A percentile compares a stretch with the other conserved stretches of the same genome.
These are phyloP conservation scores for Encephalitozoon intestinalis DNA, from an alignment of 371 early-diverging fungal species.

Conservation along the genomic window DNA sequence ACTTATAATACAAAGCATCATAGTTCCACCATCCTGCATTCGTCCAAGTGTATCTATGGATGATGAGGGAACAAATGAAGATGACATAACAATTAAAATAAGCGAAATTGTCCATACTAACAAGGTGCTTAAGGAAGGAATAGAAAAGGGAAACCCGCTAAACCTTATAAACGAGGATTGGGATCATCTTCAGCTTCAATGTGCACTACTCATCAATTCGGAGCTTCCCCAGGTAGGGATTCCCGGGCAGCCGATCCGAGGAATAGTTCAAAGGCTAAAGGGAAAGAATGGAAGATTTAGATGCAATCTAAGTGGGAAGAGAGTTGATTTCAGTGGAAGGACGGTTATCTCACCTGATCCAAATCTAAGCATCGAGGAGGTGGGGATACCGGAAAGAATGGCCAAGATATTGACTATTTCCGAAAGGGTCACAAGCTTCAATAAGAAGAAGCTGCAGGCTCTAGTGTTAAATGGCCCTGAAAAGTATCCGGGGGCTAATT, in stretches of 20 bases:
- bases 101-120: conserved; percentile 89
- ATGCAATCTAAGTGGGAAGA: conserved; percentile 95
- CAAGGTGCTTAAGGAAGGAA: conserved; percentile 70
- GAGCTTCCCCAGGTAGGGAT: conserved; percentile 68
- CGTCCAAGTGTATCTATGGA: conserved; percentile 91
- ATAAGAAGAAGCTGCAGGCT: conserved; percentile 71
- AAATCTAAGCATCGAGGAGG: conserved; percentile 90
- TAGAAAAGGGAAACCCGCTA: conserved; percentile 72
- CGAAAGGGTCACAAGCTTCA: conserved; percentile 78
- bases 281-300: conserved; percentile 98
- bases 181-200: conserved; percentile 88
- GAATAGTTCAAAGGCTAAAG: conserved; percentile 90
- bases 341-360: conserved; percentile 99
- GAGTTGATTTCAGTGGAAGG: conserved; percentile 96
- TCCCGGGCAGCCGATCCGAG: conserved; percentile 65
- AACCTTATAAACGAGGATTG: conserved; percentile 72
- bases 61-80: conserved; percentile 77
- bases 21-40: conserved; percentile 90
- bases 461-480: conserved; percentile 73
- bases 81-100: conserved; percentile 92
- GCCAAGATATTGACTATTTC: conserved; percentile 89
- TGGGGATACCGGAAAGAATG: conserved; percentile 86
- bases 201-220: conserved; percentile 88
- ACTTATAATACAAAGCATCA: conserved; percentile 59
- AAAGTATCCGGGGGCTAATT: conserved; percentile 87